Base-by-base conservation (phyloP, 2,329 filamentous ascomycete species). In the Phialocephala subalpina region DNA sequence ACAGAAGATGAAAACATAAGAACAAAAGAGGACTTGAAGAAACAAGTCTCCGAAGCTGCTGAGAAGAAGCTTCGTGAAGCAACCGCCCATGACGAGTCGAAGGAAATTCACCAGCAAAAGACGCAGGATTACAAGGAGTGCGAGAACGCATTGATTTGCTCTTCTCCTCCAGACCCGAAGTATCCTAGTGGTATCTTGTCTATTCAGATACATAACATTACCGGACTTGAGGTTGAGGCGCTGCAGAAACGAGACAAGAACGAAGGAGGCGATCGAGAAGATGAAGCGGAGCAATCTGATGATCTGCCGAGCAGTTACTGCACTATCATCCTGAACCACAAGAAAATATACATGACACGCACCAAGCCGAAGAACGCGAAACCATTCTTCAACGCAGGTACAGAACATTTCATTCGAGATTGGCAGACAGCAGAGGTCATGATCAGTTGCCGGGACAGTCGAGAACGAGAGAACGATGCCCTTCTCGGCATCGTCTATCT, bases 341-440 rank as follows among this genome's bases (percentile, higher is more conserved):
- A 85, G 69, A 92, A 86, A 75, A 81, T 84, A 14, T 94, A 90
- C 79, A 88, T 85, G 72, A 92, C 91, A 1, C 82, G 91, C 18
- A 92, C 91, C 0, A 93, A 94, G 77, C 91, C 91, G 0, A 92
- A 92, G 79, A 93, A 92, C 68, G 84, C 88, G 0, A 92, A 92
- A 72, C 91, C 91, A 0, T 93, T 93, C 77, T 93, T 91, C 82
- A 93, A 93, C 69, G 91, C 91, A 2, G 89, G 89, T 6, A 92
- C 87, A 1, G 91, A 94, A 75, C 85, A 89, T 5, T 92, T 92
- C 69, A 83, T 93, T 45, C 82, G 86, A 14, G 88, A 93, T 74
- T 92, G 90, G 85, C 82, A 81, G 18, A 86, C 83, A 14, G 85
- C 88, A 1, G 90, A 93, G 74, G 81, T 93, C 36, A 89, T 91